Percentiles rank a stretch among this genome's conserved stretches.
These are phyloP conservation scores for Wakefieldia striispora DNA, from an alignment of 768 basidiomycete species.

Conservation along the genomic window DNA sequence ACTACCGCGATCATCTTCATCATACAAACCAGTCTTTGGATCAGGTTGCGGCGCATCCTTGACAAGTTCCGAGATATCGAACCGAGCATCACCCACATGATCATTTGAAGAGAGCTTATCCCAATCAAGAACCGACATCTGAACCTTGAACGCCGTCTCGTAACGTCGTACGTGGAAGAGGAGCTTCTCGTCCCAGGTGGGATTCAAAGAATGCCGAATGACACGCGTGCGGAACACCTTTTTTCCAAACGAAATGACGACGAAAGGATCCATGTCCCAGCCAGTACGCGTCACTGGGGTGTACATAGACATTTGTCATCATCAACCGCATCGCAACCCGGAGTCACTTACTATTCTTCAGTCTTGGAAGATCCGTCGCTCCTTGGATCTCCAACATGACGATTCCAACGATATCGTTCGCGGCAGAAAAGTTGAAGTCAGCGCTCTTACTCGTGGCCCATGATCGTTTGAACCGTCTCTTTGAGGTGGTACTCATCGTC, in stretches of 20 bases:
- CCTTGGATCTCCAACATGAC: conserved; percentile 90
- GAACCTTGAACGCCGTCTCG: conserved; percentile 74
- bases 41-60: conserved; percentile 65
- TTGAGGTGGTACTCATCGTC: conserved; percentile 18
- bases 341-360: conserved; percentile 75
- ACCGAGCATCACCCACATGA: conserved; percentile 73
- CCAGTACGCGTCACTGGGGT: conserved; percentile 74
- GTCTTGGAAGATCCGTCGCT: conserved; percentile 79
- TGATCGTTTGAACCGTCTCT: conserved; percentile 39
- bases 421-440: conserved; percentile 61
- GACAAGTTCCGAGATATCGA: conserved; percentile 72
- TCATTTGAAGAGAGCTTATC: conserved; percentile 92
- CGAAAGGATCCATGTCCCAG: conserved; percentile 98
- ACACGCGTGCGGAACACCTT: conserved; percentile 94
- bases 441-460: conserved; percentile 37
- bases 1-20: conserved; percentile 34
- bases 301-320: background rate
- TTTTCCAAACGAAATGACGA: conserved; percentile 93
- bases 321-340: background rate
- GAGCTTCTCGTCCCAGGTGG: conserved; percentile 92
- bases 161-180: conserved; percentile 92
- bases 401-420: conserved; percentile 87
- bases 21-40: conserved; percentile 46
- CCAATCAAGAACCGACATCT: conserved; percentile 91
- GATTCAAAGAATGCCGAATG: conserved; percentile 80